Percentiles rank a stretch among this genome's conserved stretches.
Evolutionary conservation across 257 asterid genomes (phyloP).

Genomic region (Anisodus acutangulus): DNA sequence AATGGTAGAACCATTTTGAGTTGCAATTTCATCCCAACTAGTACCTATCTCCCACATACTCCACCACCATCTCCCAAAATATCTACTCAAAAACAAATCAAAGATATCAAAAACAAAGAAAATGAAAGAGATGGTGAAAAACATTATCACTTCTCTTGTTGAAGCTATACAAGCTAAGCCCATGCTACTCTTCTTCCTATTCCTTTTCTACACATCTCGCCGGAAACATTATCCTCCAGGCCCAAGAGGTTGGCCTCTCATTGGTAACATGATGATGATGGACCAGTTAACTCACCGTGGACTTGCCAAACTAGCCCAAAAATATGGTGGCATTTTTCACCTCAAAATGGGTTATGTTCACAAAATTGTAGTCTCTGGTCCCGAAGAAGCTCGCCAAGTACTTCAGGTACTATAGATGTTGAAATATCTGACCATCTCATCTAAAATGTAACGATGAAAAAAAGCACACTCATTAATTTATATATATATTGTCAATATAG

Average conservation of each 20-base stretch:
- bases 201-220: slow-evolving; percentile 42
- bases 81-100: too few species aligned
- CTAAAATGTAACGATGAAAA: neutral
- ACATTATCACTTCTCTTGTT: slow-evolving; percentile 22
- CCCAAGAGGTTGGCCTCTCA: slow-evolving; percentile 77
- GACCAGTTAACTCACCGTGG: slow-evolving; percentile 81
- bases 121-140: neutral
- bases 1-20: too few species aligned
- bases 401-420: neutral
- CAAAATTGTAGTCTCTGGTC: slow-evolving; percentile 77
- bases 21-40: too few species aligned
- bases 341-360: slow-evolving; percentile 69
- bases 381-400: slow-evolving; percentile 77
- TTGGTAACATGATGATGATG: slow-evolving; percentile 75
- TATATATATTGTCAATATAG: too few species aligned
- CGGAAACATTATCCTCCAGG: slow-evolving; percentile 78
- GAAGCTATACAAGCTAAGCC: slow-evolving; percentile 31
- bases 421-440: neutral
- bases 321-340: slow-evolving; percentile 81
- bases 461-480: neutral
- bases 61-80: too few species aligned
- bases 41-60: too few species aligned
- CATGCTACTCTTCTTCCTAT: slow-evolving; percentile 30
- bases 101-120: neutral
- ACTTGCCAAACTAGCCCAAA: slow-evolving; percentile 59